These are phyloP conservation scores for Epithemia pelagica DNA, from an alignment of 108 stramenopile species.

Conservation along the genomic window DNA sequence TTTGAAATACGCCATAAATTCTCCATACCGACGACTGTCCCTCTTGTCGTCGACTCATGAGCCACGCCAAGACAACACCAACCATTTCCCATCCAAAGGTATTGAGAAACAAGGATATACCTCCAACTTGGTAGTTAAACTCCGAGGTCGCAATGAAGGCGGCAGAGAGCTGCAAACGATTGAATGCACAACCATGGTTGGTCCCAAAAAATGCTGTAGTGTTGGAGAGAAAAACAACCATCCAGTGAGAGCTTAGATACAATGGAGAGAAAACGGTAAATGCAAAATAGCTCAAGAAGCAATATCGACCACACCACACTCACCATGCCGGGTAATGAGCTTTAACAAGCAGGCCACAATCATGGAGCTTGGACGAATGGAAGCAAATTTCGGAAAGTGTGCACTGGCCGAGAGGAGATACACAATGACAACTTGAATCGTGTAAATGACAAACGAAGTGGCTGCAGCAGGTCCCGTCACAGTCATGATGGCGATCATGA, in stretches of 20 bases:
- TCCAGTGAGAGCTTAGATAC: slow-evolving; percentile 54
- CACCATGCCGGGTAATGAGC: background rate
- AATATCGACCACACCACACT: too few species aligned
- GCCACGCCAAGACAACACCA: slow-evolving; percentile 43
- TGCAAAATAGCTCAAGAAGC: slow-evolving; percentile 26
- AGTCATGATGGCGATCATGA: slow-evolving; percentile 54
- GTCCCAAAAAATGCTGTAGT: slow-evolving; percentile 81
- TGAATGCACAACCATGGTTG: slow-evolving; percentile 78
- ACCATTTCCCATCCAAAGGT: slow-evolving; percentile 83
- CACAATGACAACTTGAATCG: slow-evolving; percentile 47
- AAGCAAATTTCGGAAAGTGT: slow-evolving; percentile 36
- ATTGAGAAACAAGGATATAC: slow-evolving; percentile 67
- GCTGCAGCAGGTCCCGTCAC: slow-evolving; percentile 77
- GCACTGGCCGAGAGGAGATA: slow-evolving; percentile 28
- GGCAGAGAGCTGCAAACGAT: slow-evolving; percentile 69
- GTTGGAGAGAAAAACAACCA: too few species aligned
- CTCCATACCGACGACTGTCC: slow-evolving; percentile 37
- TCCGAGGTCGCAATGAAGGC: slow-evolving; percentile 74
- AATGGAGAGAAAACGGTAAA: slow-evolving; percentile 47
- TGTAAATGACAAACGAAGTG: slow-evolving; percentile 38
- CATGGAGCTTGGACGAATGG: slow-evolving; percentile 16
- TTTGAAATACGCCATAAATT: slow-evolving; percentile 59
- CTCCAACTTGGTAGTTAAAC: slow-evolving; percentile 61
- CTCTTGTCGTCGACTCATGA: slow-evolving; percentile 6
- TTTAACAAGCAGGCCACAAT: background rate